Evolutionary conservation across 306 rosid species (phyloP).

Genomic region (Leucaena leucocephala): DNA sequence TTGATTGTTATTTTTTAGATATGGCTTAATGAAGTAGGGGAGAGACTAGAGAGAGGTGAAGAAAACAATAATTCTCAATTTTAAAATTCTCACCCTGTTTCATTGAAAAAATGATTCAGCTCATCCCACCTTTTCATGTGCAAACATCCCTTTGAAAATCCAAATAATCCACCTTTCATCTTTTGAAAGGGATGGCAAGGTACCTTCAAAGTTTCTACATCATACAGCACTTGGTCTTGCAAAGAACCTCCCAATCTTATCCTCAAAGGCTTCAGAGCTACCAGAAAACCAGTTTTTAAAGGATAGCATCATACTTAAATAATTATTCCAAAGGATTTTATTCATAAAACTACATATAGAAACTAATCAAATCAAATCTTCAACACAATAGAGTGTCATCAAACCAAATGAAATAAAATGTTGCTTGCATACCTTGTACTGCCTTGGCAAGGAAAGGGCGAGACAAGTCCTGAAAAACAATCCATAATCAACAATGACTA

Average conservation of each 20-base stretch:
- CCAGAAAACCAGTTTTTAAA: conserved; percentile 46
- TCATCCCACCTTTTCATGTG: conserved; percentile 91
- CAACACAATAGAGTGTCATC: conserved; percentile 10
- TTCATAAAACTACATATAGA: conserved; percentile 13
- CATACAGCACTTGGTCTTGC: conserved; percentile 89
- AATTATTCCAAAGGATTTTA: conserved; percentile 26
- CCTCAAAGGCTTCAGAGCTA: conserved; percentile 89
- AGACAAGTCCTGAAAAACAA: conserved; percentile 81
- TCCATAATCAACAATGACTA: conserved; percentile 36
- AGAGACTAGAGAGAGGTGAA: background rate
- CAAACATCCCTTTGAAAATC: conserved; percentile 91
- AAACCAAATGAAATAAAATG: conserved; percentile 12
- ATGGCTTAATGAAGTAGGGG: background rate
- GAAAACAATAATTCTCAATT: conserved; percentile 24
- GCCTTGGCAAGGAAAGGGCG: conserved; percentile 78
- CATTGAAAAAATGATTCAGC: conserved; percentile 74
- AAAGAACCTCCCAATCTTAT: conserved; percentile 94
- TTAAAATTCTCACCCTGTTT: conserved; percentile 72
- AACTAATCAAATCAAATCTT: conserved; percentile 24
- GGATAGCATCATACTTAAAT: conserved; percentile 26
- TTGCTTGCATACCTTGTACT: conserved; percentile 65
- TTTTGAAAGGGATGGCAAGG: conserved; percentile 84
- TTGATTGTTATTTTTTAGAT: conserved; percentile 8
- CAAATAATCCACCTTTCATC: conserved; percentile 69
- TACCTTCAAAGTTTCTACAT: conserved; percentile 60